phyloP scores from a whole-genome alignment of 2,329 filamentous ascomycete genomes.

The Exophiala viscosa region DNA sequence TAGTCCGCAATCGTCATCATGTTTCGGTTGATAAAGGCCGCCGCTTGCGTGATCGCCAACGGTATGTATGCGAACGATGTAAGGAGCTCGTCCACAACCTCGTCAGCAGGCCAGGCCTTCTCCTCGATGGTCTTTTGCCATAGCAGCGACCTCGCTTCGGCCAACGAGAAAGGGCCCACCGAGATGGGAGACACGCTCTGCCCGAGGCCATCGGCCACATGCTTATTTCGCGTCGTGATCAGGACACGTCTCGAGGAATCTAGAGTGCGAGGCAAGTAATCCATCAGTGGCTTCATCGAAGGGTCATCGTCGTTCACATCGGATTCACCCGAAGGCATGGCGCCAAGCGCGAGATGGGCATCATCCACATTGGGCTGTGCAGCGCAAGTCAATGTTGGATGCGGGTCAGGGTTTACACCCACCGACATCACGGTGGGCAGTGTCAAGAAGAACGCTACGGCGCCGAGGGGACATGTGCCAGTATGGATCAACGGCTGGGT shows the following conservation, averaged over 20 bases:
- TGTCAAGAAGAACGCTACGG: slow-evolving; percentile 8
- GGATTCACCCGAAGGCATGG: neutral
- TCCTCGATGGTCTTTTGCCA: too few species aligned
- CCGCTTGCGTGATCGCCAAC: slow-evolving; percentile 29
- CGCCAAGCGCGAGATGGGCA: slow-evolving; percentile 17
- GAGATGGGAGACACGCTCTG: slow-evolving; percentile 21
- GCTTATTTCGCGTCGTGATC: slow-evolving; percentile 10
- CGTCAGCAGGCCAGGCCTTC: too few species aligned
- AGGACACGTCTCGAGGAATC: neutral
- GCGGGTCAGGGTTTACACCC: slow-evolving; percentile 54
- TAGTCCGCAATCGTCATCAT: slow-evolving; percentile 22
- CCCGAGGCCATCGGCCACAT: slow-evolving; percentile 14
- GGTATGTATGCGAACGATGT: slow-evolving; percentile 32
- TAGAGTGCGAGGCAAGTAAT: neutral
- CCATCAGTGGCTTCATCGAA: slow-evolving; percentile 1
- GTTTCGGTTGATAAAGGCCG: slow-evolving; percentile 25
- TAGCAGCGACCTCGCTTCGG: too few species aligned
- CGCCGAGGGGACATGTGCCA: too few species aligned
- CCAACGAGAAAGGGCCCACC: slow-evolving; percentile 28
- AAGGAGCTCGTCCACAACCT: too few species aligned
- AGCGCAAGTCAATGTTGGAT: slow-evolving; percentile 64
- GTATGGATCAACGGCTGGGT: too few species aligned
- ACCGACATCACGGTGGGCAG: slow-evolving; percentile 38
- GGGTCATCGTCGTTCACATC: neutral
- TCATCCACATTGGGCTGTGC: slow-evolving; percentile 56